Evolutionary conservation across 1,139 yeast genomes (phyloP), one percentile per base, ranked within the genome.

Genomic region (Sugiyamaella paludigena): DNA sequence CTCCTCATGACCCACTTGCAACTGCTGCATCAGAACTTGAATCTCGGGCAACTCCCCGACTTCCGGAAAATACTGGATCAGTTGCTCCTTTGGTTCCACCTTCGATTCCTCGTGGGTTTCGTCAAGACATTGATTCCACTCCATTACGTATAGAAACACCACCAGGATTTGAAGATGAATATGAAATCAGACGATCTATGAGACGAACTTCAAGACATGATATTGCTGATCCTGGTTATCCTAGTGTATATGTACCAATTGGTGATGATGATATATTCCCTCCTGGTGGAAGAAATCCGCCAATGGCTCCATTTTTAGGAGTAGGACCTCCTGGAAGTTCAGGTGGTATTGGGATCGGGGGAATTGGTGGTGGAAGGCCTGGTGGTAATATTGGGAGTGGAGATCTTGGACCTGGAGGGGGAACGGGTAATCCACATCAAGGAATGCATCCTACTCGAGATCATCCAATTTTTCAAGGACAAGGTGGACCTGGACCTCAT

Each of bases 91-190:
- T 41, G 9, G 35, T 41, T 34, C 45, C 45, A 19, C 43, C 43
- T 40, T 12, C 10, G 28, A 30, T 13, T 28, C 24, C 16, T 12
- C 24, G 24, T 19, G 24, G 24, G 3, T 31, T 13, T 6, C 34
- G 34, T 31, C 34, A n/a, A 31, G 16, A 6, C 11, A n/a, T 34
- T 5, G 29, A 37, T 27, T 32, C 31, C 7, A 35, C 47, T 16
- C 45, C 45, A 7, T 35, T 42, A 13, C 45, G 36, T 7, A 16
- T 49, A 19, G 79, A 74, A 28, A 51, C 48, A 54, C 76, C 75
- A 65, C 84, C 84, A 1, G 77, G 74, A 16, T 80, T 80, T 61
- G 84, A 80, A 37, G 83, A 79, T 60, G 84, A 80, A 58, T 76
- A 76, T 54, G 77, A 78, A 56, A 66, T 77, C 47, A 39, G 36